Evolutionary conservation across 2,329 filamentous ascomycete genomes (phyloP), one percentile per base, ranked within the genome.

Genomic region (Fusarium drepaniforme): DNA sequence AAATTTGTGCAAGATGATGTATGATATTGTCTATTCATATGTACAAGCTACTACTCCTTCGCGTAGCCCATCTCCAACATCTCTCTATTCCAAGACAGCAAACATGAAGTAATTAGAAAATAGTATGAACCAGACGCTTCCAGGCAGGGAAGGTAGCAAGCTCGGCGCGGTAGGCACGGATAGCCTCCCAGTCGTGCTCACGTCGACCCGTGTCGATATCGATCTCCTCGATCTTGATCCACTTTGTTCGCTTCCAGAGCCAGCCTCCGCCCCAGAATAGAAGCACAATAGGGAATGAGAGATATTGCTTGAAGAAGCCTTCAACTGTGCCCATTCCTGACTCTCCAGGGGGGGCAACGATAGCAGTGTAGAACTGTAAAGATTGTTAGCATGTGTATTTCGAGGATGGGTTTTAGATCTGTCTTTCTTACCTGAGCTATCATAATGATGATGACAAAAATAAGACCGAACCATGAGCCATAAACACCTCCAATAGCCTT

Each of bases 201-300:
- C 91, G 87, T 58, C 91, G 88, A 66, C 91, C 92, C 25, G 87
- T 88, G 79, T 93, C 91, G 61, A 94, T 86, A 75, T 94, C 92
- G 71, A 94, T 93, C 75, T 93, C 83, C 25, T 85, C 82, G 3
- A 89, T 82, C 33, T 80, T 86, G 66, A 92, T 84, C 89, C 90
- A 93, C 13, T 88, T 87, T 33, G 85, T 82, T 60, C 90, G 85
- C 86, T 93, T 93, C 92, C 91, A 93, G 68, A 90, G 30, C 78
- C 88, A 93, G 9, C 91, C 90, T 67, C 80, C 79, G 25, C 84
- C 70, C 87, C 89, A 91, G 81, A 91, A 91, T 61, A 84, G 69
- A 4, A 90, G 73, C 57, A 90, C 86, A 46, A 90, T 86, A 18
- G 88, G 88, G 0, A 89, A 72, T 15, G 88, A 88, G 8, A 90